A percentile compares a stretch with the other conserved stretches of the same genome.
Conservation (phyloP, 169 alveolate genomes). For the Plasmodium yoelii region DNA sequence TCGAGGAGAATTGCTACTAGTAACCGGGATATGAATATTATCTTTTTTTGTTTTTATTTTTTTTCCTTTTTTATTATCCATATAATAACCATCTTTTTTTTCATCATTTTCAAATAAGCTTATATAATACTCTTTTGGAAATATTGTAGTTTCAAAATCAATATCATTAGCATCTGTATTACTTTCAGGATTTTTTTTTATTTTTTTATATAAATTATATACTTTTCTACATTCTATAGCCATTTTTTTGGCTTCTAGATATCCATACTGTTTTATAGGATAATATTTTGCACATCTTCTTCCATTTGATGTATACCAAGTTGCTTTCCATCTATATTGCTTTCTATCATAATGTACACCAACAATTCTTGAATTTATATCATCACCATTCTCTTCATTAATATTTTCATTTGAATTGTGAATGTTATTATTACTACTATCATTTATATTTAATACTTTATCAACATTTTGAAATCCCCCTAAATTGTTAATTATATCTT, state of each 20-base stretch:
- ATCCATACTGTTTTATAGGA: conserved; percentile 83
- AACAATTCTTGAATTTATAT: conserved; percentile 76
- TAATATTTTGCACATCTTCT: conserved; percentile 82
- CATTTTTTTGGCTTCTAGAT: conserved; percentile 82
- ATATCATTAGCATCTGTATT: neutral
- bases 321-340: conserved; percentile 86
- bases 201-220: conserved; percentile 43
- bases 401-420: conserved; percentile 15
- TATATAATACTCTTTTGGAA: conserved; percentile 63
- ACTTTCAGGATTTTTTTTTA: conserved; percentile 41
- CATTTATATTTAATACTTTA: neutral
- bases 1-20: too few species aligned
- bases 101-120: conserved; percentile 73
- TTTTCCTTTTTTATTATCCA: conserved; percentile 36
- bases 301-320: conserved; percentile 84
- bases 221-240: conserved; percentile 80
- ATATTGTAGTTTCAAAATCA: conserved; percentile 33
- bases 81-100: conserved; percentile 36
- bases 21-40: too few species aligned
- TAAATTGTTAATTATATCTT: conserved; percentile 9
- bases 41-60: conserved; percentile 22
- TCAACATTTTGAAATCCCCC: neutral
- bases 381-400: conserved; percentile 73
- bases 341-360: conserved; percentile 85
- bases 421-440: conserved; percentile 18